These are phyloP conservation scores for Hortiboletus flavorubellus DNA, from an alignment of 768 basidiomycete genomes.

Conservation along the genomic window DNA sequence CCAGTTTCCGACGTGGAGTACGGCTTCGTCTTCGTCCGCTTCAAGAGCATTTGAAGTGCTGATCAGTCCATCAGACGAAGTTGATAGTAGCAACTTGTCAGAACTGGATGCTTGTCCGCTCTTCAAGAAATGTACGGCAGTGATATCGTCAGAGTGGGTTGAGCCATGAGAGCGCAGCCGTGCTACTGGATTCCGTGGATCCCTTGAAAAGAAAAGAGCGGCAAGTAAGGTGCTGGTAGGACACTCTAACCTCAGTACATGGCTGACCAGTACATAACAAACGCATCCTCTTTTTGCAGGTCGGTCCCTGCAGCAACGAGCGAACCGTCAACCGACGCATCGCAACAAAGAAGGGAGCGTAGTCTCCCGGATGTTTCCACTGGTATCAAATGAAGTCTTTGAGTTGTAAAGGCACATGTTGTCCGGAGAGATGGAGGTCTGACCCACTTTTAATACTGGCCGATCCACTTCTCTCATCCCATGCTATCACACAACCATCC, in stretches of 20 bases:
- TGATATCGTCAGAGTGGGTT: conserved; percentile 93
- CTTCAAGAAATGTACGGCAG: conserved; percentile 56
- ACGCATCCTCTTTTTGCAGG: conserved; percentile 74
- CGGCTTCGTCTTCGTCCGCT: conserved; percentile 85
- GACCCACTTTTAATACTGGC: conserved; percentile 59
- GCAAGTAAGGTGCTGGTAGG: conserved; percentile 2
- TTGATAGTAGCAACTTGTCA: conserved; percentile 61
- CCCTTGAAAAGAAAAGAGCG: conserved; percentile 47
- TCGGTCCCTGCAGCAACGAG: conserved; percentile 84
- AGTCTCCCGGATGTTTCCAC: conserved; percentile 47
- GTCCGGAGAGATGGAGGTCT: not conserved
- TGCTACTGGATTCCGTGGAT: conserved; percentile 71
- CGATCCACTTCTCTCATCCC: conserved; percentile 63
- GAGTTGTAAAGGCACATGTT: conserved; percentile 35
- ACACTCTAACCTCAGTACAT: not conserved
- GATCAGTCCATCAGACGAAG: conserved; percentile 82
- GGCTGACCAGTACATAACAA: conserved; percentile 77
- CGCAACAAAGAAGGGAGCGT: conserved; percentile 58
- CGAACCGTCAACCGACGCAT: conserved; percentile 64
- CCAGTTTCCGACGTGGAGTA: conserved; percentile 79
- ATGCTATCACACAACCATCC: conserved; percentile 68
- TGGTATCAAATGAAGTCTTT: conserved; percentile 31
- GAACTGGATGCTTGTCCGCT: conserved; percentile 30
- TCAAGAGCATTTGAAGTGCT: conserved; percentile 70
- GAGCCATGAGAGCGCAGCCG: conserved; percentile 76